Evolutionary conservation across 2,329 filamentous ascomycete species (phyloP), one percentile per base, ranked within the genome.

Genomic region (Aspergillus vadensis): DNA sequence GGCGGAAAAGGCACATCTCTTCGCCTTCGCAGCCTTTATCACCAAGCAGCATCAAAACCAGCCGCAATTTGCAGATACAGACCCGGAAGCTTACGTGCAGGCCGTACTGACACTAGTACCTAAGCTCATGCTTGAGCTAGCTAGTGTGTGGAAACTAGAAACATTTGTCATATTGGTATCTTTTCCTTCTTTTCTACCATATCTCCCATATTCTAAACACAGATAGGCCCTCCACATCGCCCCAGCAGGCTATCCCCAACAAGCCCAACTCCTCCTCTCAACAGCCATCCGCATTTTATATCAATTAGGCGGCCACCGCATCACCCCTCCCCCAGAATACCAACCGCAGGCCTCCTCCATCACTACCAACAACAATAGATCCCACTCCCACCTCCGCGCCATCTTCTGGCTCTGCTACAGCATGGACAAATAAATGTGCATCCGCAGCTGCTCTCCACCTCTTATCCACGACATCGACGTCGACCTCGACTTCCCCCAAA

Each of bases 371-470:
- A 38, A 7, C 9, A 15, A 2, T n/a, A 6, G 15, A 15, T 10
- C 12, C 9, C 51, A 43, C 5, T 4, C 3, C 1, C 68, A 71
- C 36, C 49, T 68, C 9, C 67, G 69, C 17, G 64, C 63, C 8
- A 50, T 71, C 1, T 71, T 71, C 61, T 71, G 69, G 69, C 52
- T 67, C 7, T 65, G 60, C 21, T 71, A 70, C 41, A 59, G 58
- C 8, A 62, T 69, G n/a, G 69, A 71, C 36, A 70, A 66, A 25
- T 67, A 70, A 54, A 64, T 67, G 30, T 68, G 63, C 9, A 61
- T 68, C 15, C 65, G 68, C 17, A 63, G 62, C 30, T 61, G 59
- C 15, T 63, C 63, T 2, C 63, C 68, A 5, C 68, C 67, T 1
- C 54, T 69, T n/a, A 62, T 71, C 2, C 68, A 71, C 14, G 67